These are phyloP conservation scores for Termitomyces sp. DNA, from an alignment of 768 basidiomycete genomes.

Conservation along the genomic window DNA sequence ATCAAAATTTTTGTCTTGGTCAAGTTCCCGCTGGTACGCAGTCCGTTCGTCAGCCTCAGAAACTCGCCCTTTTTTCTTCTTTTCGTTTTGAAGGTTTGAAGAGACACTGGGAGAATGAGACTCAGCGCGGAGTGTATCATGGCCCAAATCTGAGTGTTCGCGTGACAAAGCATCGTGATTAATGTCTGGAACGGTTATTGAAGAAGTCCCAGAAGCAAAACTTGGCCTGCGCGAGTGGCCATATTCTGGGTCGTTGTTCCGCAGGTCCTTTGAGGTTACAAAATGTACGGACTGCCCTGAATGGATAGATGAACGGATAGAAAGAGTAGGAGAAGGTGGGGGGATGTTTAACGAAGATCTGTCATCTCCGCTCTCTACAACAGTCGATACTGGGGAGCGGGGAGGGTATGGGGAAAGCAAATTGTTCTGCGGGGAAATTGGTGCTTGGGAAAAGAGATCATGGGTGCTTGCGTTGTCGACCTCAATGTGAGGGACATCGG, in stretches of 20 bases:
- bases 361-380: constrained; percentile 29
- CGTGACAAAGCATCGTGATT: constrained; percentile 12
- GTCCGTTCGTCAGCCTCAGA: constrained; percentile 22
- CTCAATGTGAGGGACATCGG: constrained; percentile 2
- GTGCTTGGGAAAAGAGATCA: background rate
- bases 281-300: constrained; percentile 42
- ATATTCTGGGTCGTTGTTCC: constrained; percentile 57
- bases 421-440: background rate
- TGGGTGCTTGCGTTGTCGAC: background rate
- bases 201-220: constrained; percentile 42
- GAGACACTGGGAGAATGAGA: constrained; percentile 30
- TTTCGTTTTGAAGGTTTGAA: constrained; percentile 17
- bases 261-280: constrained; percentile 44
- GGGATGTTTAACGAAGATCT: constrained; percentile 12
- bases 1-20: constrained; percentile 39
- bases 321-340: constrained; percentile 77
- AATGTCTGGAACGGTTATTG: constrained; percentile 46
- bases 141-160: constrained; percentile 21
- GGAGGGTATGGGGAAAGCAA: constrained; percentile 23
- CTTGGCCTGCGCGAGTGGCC: constrained; percentile 52
- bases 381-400: background rate
- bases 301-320: constrained; percentile 45
- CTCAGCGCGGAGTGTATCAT: constrained; percentile 27
- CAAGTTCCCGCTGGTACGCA: constrained; percentile 28
- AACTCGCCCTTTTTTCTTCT: constrained; percentile 19